These are phyloP conservation scores for Dovyalis caffra DNA, from an alignment of 345 rosid genomes.

Conservation along the genomic window DNA sequence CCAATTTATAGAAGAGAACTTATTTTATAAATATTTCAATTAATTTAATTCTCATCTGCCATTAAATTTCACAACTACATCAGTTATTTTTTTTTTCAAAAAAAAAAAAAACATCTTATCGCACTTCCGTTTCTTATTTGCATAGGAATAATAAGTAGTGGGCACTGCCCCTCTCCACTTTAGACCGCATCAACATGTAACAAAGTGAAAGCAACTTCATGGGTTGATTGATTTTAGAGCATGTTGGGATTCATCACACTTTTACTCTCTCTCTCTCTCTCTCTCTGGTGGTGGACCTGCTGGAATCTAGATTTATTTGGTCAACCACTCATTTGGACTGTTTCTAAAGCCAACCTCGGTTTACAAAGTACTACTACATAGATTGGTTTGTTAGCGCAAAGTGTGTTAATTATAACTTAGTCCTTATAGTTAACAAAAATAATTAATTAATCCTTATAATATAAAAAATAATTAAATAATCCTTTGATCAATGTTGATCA, in stretches of 20 bases:
- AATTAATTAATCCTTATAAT: too few species aligned
- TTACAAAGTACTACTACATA: neutral
- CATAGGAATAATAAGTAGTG: neutral
- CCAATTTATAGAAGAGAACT: too few species aligned
- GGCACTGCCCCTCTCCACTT: constrained; percentile 2
- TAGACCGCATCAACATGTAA: neutral
- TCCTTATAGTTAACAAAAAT: too few species aligned
- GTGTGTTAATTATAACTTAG: too few species aligned
- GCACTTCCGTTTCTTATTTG: neutral
- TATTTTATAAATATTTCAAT: too few species aligned
- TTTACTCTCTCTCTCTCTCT: neutral
- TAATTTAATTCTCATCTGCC: too few species aligned
- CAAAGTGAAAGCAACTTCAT: neutral
- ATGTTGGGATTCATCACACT: constrained; percentile 12
- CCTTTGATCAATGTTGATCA: too few species aligned
- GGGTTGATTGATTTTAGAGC: constrained; percentile 11
- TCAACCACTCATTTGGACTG: neutral
- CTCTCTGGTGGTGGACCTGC: neutral
- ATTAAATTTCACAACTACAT: too few species aligned
- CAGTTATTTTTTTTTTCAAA: too few species aligned
- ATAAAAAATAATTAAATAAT: too few species aligned
- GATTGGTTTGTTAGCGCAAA: too few species aligned
- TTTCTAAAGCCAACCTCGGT: neutral
- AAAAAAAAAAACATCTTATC: too few species aligned
- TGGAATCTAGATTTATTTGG: neutral